Evolutionary conservation across 2,329 filamentous ascomycete genomes (phyloP).

Genomic region (Cladosporium phlei): DNA sequence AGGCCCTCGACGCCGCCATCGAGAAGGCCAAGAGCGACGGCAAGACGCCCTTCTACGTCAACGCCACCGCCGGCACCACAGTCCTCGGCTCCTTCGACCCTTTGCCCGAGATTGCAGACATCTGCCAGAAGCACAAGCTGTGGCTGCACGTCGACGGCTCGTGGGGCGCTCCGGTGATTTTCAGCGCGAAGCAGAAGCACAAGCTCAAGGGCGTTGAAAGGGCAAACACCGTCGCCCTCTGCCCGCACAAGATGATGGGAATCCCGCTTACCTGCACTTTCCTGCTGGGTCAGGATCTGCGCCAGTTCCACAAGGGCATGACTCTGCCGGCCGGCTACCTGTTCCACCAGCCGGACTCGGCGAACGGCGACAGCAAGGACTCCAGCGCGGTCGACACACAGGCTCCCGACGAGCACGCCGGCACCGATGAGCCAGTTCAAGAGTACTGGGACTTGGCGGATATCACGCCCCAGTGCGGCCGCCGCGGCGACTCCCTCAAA

Average conservation of each 20-base stretch:
- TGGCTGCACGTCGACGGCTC: constrained; percentile 93
- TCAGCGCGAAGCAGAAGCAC: constrained; percentile 58
- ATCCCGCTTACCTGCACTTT: constrained; percentile 88
- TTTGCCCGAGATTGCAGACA: constrained; percentile 61
- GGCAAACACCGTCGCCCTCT: constrained; percentile 79
- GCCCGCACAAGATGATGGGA: constrained; percentile 96
- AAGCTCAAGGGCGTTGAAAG: constrained; percentile 67
- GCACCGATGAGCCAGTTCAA: constrained; percentile 28
- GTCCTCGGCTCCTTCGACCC: constrained; percentile 87
- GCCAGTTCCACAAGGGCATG: constrained; percentile 75
- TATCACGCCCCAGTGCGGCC: constrained; percentile 86
- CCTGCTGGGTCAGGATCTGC: constrained; percentile 71
- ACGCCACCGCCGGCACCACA: constrained; percentile 91
- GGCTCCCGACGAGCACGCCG: constrained; percentile 25
- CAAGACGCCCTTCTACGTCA: constrained; percentile 86
- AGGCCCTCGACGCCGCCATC: constrained; percentile 61
- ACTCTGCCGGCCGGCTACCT: constrained; percentile 78
- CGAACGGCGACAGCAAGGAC: constrained; percentile 31
- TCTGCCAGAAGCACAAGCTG: constrained; percentile 67
- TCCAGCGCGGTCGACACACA: constrained; percentile 18
- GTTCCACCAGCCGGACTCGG: constrained; percentile 40
- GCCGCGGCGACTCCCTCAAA: constrained; percentile 80
- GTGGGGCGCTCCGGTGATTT: constrained; percentile 83
- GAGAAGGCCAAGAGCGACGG: constrained; percentile 58
- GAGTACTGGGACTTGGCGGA: constrained; percentile 88